These are phyloP conservation scores for Pulveroboletus frians DNA, from an alignment of 768 basidiomycete species.

Conservation along the genomic window DNA sequence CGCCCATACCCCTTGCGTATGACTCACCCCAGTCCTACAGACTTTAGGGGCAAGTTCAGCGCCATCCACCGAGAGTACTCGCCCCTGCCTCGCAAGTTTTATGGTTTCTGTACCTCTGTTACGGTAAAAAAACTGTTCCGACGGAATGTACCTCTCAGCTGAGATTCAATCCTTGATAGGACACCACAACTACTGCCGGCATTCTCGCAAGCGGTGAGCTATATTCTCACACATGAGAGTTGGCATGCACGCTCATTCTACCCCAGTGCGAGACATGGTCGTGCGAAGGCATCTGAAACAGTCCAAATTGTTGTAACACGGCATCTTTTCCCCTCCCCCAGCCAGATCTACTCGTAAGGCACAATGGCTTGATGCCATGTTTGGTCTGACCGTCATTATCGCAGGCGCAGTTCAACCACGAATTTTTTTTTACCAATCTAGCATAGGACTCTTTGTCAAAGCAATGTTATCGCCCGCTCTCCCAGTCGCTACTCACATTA, in stretches of 20 bases:
- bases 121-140: conserved; percentile 39
- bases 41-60: conserved; percentile 65
- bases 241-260: conserved; percentile 2
- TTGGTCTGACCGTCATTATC: conserved; percentile 1
- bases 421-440: background rate
- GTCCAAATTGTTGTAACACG: conserved; percentile 55
- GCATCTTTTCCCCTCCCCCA: background rate
- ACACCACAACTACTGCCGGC: conserved; percentile 66
- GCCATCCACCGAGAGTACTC: conserved; percentile 76
- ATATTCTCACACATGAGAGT: background rate
- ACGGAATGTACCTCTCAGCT: background rate
- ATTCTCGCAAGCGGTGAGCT: conserved; percentile 69
- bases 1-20: background rate
- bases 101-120: conserved; percentile 72
- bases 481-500: conserved; percentile 2
- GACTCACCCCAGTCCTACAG: conserved; percentile 30
- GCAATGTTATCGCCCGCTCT: conserved; percentile 6
- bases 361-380: background rate
- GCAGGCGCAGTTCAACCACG: conserved; percentile 4
- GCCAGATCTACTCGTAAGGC: conserved; percentile 7
- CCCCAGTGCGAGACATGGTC: conserved; percentile 73
- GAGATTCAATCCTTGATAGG: conserved; percentile 33
- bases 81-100: conserved; percentile 68
- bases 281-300: conserved; percentile 73
- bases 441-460: conserved; percentile 9